Percentiles rank a stretch among this genome's conserved stretches.
phyloP scores from a whole-genome alignment of 306 rosid genomes.

The Cucurbita pepo region DNA sequence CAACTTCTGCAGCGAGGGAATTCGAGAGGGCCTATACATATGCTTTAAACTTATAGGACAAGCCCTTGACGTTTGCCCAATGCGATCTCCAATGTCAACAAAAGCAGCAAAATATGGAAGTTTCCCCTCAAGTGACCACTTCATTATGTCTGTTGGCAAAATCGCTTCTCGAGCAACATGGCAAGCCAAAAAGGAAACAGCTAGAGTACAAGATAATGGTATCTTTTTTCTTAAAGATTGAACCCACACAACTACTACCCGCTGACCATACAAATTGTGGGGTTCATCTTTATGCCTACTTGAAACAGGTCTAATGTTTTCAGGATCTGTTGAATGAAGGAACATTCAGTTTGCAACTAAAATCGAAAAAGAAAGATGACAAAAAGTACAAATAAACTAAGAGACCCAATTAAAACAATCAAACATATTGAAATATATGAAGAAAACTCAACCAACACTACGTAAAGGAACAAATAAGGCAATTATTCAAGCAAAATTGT shows the following conservation, averaged over 20 bases:
- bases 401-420: background rate
- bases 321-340: slow-evolving; percentile 36
- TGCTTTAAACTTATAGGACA: slow-evolving; percentile 58
- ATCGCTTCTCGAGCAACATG: slow-evolving; percentile 74
- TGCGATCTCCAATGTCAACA: slow-evolving; percentile 45
- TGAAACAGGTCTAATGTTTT: slow-evolving; percentile 10
- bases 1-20: slow-evolving; percentile 43
- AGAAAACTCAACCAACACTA: background rate
- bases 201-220: slow-evolving; percentile 41
- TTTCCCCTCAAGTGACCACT: slow-evolving; percentile 68
- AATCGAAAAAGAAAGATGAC: background rate
- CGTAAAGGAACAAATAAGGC: background rate
- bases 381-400: background rate
- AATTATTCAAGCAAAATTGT: background rate
- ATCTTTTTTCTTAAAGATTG: slow-evolving; percentile 52
- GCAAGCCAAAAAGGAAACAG: slow-evolving; percentile 62
- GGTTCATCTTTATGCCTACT: slow-evolving; percentile 30
- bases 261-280: slow-evolving; percentile 36
- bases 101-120: slow-evolving; percentile 83
- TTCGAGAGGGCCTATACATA: slow-evolving; percentile 61
- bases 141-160: slow-evolving; percentile 57
- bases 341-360: slow-evolving; percentile 15
- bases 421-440: background rate
- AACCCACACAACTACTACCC: slow-evolving; percentile 49
- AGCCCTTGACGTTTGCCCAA: slow-evolving; percentile 43